Base-by-base conservation (phyloP, 306 rosid species). In the Hippophae gyantsensis region DNA sequence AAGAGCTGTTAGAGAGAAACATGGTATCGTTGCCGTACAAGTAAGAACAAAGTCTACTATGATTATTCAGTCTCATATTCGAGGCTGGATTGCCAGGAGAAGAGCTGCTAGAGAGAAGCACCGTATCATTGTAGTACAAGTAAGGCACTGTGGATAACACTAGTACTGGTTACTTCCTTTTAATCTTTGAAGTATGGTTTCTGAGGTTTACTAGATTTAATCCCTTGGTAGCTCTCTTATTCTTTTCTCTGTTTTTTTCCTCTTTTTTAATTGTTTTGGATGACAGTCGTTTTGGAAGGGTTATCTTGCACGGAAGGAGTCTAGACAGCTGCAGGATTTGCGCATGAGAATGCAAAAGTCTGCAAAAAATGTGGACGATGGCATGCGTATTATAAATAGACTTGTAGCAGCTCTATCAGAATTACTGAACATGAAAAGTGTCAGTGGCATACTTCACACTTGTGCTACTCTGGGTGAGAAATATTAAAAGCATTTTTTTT, bases 281-380 rank as follows among this genome's bases (percentile, higher is more conserved):
- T 51, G 62, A 41, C 65, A 87, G 98, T 81, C 98, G 41, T 54
- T 54, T 71, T 90, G 98, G 98, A 87, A 74, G 80, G 96, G 96
- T 68, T 80, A 83, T 73, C 67, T 74, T 47, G 81, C 76, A 50
- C 81, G 96, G 54, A 81, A 77, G 73, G 79, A 73, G 56, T 76
- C 90, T 61, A 81, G 64, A 71, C 84, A 79, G 73, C 70, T 90
- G 43, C 65, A 57, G 69, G 92, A 87, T 63, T 69, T 90, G 75
- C 86, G 98, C 43, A 54, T 74, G 67, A 85, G 95, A 71, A 52
- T 87, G 73, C 79, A 71, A 56, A 72, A 74, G 58, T 78, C 96
- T 44, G 87, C 95, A 50, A 76, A 75, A 66, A 87, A 86, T 74
- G 87, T 87, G 56, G 89, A 90, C 55, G 95, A 87, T 65, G 77